A percentile compares a stretch with the other conserved stretches of the same genome.
phyloP scores from a whole-genome alignment of 768 basidiomycete genomes.

The Boletus rubroflammeus region DNA sequence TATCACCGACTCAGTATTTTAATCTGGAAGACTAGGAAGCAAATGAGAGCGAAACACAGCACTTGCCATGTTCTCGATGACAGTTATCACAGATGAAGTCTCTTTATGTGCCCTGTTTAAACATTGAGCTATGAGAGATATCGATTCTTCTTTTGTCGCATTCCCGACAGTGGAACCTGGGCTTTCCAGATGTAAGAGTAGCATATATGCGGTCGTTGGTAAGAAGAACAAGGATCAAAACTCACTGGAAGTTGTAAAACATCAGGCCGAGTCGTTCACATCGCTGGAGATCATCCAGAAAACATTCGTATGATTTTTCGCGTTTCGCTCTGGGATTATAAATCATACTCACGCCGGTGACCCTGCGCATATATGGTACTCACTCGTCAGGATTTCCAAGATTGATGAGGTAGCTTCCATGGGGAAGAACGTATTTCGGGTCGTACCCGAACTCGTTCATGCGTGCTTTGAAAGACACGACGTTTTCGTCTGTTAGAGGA shows the following conservation, averaged over 20 bases:
- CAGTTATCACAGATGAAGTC: constrained; percentile 54
- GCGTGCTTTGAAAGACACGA: constrained; percentile 56
- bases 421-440: constrained; percentile 64
- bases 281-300: constrained; percentile 76
- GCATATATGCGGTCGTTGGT: not conserved
- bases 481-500: constrained; percentile 48
- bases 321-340: constrained; percentile 49
- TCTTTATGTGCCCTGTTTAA: constrained; percentile 70
- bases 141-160: constrained; percentile 56
- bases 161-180: constrained; percentile 82
- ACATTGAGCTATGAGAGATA: constrained; percentile 62
- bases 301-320: constrained; percentile 71
- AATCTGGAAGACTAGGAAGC: not conserved
- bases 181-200: constrained; percentile 33
- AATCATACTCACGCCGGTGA: not conserved
- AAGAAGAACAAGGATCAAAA: constrained; percentile 3
- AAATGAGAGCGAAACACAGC: not conserved
- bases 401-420: constrained; percentile 84
- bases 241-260: constrained; percentile 85
- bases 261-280: constrained; percentile 73
- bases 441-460: constrained; percentile 62
- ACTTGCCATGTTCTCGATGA: constrained; percentile 84
- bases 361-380: constrained; percentile 23
- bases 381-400: constrained; percentile 76
- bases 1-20: not conserved